phyloP scores from a whole-genome alignment of 208 protist species.

The Leishmania arabica region DNA sequence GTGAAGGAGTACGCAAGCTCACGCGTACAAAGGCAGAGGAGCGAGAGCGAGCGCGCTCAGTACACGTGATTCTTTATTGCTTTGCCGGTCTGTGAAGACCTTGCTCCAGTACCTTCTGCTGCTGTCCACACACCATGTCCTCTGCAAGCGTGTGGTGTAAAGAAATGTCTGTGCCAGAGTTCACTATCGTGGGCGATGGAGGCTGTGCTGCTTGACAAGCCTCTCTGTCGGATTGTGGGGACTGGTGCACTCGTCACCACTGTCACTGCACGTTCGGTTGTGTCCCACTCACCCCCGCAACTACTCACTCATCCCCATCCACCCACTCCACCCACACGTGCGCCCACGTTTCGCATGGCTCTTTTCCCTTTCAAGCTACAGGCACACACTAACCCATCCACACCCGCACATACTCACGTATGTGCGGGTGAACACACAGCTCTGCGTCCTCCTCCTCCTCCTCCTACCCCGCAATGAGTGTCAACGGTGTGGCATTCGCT shows the following conservation, averaged over 20 bases:
- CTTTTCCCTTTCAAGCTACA: neutral
- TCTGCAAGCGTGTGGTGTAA: neutral
- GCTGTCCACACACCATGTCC: neutral
- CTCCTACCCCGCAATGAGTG: neutral
- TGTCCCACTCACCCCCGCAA: neutral
- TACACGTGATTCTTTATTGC: neutral
- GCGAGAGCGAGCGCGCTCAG: neutral
- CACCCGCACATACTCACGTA: neutral
- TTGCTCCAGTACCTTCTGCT: neutral
- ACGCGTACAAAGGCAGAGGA: neutral
- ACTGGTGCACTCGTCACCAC: neutral
- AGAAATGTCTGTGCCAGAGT: neutral
- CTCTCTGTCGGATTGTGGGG: neutral
- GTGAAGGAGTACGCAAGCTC: neutral
- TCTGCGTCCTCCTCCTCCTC: neutral
- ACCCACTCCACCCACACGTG: neutral
- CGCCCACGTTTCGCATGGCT: neutral
- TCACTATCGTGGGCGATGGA: neutral
- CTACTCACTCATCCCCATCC: neutral
- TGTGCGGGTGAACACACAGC: neutral
- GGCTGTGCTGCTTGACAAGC: neutral
- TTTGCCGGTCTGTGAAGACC: neutral
- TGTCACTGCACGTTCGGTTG: neutral
- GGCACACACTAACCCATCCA: neutral
- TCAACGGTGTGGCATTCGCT: neutral